Base-by-base conservation (phyloP, 208 protist species). In the Acanthamoeba royreba region DNA sequence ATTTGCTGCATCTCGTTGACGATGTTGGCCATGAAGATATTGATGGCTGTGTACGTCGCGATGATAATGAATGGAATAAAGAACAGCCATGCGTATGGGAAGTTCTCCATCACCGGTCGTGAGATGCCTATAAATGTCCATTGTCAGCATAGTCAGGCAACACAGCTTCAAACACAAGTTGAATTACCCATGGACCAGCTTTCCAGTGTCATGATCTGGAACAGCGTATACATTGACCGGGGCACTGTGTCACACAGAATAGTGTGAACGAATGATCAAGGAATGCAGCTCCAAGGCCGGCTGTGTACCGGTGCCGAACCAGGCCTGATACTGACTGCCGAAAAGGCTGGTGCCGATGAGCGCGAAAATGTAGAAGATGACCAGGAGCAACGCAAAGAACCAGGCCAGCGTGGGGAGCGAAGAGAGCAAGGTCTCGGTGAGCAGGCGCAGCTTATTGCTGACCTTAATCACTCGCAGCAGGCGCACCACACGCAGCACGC, bases 1-100 rank as follows among this genome's bases (percentile, higher is more conserved):
- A 77, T 77, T 31, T 77, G 66, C 66, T 77, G 66, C 66, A 77
- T 77, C 66, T 77, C 66, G 66, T 77, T 77, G 66, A 77, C 66
- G 38, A 77, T 77, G 38, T 77, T 77, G 66, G 66, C 66, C 66
- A 77, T 77, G 66, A 77, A 77, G 66, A 77, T 77, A 40, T 77
- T 77, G 66, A 77, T 77, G 38, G 66, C 66, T 31, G 66, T 77
- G 66, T 77, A 77, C 35, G 66, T 77, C 33, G 66, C 66, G 9
- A 77, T 77, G 4, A 77, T 0, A 31, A 77, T 77, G 66, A 77
- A 77, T 11, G 66, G 66, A 17, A 77, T 31, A 40, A 77, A 77
- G 66, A 77, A 77, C 66, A 77, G 66, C 66, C 66, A 77, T 19
- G 66, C 66, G 66, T 77, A 77, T 1, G 66, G 66, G 13, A 77